A percentile compares a stretch with the other conserved stretches of the same genome.
Conservation (phyloP, 805 yeast genomes). For the Barnettozyma wickerhamii region DNA sequence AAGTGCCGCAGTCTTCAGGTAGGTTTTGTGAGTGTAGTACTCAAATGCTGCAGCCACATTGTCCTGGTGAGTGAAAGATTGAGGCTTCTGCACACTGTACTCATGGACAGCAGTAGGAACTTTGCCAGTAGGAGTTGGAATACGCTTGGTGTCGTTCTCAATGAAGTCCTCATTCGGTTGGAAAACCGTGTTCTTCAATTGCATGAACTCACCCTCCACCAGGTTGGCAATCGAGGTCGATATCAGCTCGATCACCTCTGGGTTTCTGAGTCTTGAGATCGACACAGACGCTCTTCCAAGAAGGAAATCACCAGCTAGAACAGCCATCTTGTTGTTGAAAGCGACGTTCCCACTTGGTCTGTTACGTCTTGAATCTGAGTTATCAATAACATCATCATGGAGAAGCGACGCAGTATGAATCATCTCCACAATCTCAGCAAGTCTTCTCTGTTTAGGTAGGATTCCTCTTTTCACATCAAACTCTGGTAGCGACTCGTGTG, state of each 20-base stretch:
- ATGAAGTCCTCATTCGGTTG: conserved; percentile 42
- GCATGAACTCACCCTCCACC: conserved; percentile 99
- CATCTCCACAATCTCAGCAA: conserved; percentile 98
- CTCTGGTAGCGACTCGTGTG: conserved; percentile 67
- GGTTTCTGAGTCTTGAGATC: conserved; percentile 85
- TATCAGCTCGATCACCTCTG: conserved; percentile 95
- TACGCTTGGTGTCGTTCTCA: conserved; percentile 38
- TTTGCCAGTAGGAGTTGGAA: conserved; percentile 57
- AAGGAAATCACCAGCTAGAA: conserved; percentile 92
- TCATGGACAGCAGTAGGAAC: conserved; percentile 48
- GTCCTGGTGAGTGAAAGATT: conserved; percentile 48
- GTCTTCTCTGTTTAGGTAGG: conserved; percentile 88
- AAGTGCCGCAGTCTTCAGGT: conserved; percentile 88
- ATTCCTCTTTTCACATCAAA: conserved; percentile 63
- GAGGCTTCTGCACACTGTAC: conserved; percentile 28
- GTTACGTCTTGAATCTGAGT: conserved; percentile 83
- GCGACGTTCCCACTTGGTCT: conserved; percentile 90
- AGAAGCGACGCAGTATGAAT: conserved; percentile 94
- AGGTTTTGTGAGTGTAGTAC: conserved; percentile 92
- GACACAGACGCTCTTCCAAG: conserved; percentile 96
- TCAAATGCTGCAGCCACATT: conserved; percentile 89
- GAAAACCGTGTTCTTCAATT: conserved; percentile 86
- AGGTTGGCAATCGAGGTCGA: conserved; percentile 95
- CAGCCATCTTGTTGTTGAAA: conserved; percentile 96
- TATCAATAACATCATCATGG: conserved; percentile 96